Base-by-base conservation (phyloP, 352 stramenopile species). In the Globisporangium okanoganense region DNA sequence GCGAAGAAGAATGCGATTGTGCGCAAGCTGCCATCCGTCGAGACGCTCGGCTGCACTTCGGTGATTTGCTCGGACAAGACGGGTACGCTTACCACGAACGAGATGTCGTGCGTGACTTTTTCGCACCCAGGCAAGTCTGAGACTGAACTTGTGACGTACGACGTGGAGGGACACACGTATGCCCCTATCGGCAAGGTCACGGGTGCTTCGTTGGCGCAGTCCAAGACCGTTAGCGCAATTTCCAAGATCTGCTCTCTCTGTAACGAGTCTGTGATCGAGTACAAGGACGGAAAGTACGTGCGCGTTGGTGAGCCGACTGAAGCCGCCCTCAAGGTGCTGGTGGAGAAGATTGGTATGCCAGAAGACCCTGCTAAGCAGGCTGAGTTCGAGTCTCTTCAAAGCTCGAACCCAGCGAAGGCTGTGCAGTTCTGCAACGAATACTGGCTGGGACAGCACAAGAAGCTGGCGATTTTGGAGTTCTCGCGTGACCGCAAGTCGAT, bases 1-100 rank as follows among this genome's bases (percentile, higher is more conserved):
- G 96, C 96, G 33, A 94, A 98, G 77, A 92, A 95, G 63, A 99
- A 99, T 67, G 97, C 95, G 0, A 99, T 99, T 68, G 96, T 99
- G 49, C 98, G 98, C 62, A 98, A 99, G 64, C 76, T 99, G 33
- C 94, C 96, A 9, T 97, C 95, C 0, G 96, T 99, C 2, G 98
- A 99, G 84, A 98, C 97, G 24, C 78, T 99, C 12, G 97, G 97
- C 16, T 99, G 94, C 78, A 98, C 92, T 31, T 96, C 85, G 0
- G 89, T 98, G 6, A 98, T 98, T 71, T 98, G 94, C 70, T 97
- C 87, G 49, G 94, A 93, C 72, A 96, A 92, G 78, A 96, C 85
- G 14, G 97, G 97, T 13, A 99, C 97, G 43, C 78, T 99, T 5
- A 99, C 97, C 2, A 98, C 92, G 20, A 99, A 99, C 78, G 88